Percentiles rank a stretch among this genome's conserved stretches.
phyloP scores from a whole-genome alignment of 495 filamentous ascomycete genomes.

The Aspergillus affinis region DNA sequence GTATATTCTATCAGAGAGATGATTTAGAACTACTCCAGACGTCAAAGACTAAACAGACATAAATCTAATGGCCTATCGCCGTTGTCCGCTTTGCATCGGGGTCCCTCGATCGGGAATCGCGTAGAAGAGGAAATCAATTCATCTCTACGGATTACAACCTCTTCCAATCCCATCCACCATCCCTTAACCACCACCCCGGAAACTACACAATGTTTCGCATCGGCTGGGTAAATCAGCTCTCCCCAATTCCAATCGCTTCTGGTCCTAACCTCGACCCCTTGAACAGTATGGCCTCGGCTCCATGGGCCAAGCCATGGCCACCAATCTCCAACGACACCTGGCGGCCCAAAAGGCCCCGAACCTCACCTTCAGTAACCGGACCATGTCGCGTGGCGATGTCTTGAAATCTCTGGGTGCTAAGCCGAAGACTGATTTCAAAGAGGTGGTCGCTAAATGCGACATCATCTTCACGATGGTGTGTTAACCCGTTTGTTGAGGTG shows the following conservation, averaged over 20 bases:
- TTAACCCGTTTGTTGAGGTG: slow-evolving; percentile 3
- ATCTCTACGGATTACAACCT: not conserved
- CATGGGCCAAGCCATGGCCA: slow-evolving; percentile 52
- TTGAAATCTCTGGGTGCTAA: slow-evolving; percentile 36
- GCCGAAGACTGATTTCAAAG: slow-evolving; percentile 35
- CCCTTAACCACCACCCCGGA: not conserved
- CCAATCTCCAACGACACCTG: slow-evolving; percentile 46
- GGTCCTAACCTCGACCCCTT: not conserved
- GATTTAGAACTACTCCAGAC: not conserved
- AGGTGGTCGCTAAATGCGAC: slow-evolving; percentile 37
- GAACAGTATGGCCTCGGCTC: slow-evolving; percentile 47
- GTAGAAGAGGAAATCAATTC: slow-evolving; percentile 1
- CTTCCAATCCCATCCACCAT: not conserved
- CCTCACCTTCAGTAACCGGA: slow-evolving; percentile 46
- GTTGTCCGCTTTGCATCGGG: slow-evolving; percentile 23
- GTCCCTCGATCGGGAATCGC: slow-evolving; percentile 8
- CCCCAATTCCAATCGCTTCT: not conserved
- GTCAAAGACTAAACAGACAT: not conserved
- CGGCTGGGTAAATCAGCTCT: slow-evolving; percentile 34
- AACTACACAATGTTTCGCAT: slow-evolving; percentile 37
- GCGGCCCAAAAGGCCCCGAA: slow-evolving; percentile 34
- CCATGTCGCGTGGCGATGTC: slow-evolving; percentile 39
- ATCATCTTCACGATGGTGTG: slow-evolving; percentile 50
- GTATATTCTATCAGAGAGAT: too few relatives aligned
- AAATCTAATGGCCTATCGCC: slow-evolving; percentile 1